Base-by-base conservation (phyloP, 2,329 filamentous ascomycete species). In the Canariomyces notabilis region DNA sequence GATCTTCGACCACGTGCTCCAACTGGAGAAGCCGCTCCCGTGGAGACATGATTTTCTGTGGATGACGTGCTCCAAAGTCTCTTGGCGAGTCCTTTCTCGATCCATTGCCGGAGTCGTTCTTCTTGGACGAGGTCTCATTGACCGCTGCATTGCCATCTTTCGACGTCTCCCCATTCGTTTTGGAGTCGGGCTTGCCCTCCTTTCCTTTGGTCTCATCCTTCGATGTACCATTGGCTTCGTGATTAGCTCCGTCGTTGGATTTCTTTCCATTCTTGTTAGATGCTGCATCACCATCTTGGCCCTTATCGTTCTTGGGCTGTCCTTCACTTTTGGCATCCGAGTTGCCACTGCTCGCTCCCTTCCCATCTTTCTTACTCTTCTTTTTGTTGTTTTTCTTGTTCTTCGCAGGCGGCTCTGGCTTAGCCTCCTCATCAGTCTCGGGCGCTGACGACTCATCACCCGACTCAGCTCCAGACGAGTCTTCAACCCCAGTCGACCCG, bases 1-100 rank as follows among this genome's bases (percentile, higher is more conserved):
- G 64, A 31, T 56, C 48, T 53, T 80, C 77, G 16, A 81, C 62
- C 2, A 77, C 68, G 50, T 79, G 74, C 56, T 82, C 77, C 2
- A 78, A 68, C 43, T 77, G 70, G 26, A 81, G 59, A 15, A 78
- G 69, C 38, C 75, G 67, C 20, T 74, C 66, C 20, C 68, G 67
- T 33, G 71, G 63, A 2, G 74, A 73, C 53, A 73, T 63, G 35
- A 80, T 64, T 41, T 74, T 65, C 36, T 74, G 68, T 0, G 73
- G 69, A 63, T 41, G 49, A 15, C 12, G 2, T 31, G 8, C 4
- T 26, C 38, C 4, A 19, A 4, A 16, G 22, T 37, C 40, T 46
- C 42, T 64, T 66, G 15, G n/a, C n/a, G n/a, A n/a, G n/a, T n/a
- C n/a, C n/a, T n/a, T n/a, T n/a, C n/a, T n/a, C n/a, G n/a, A n/a